phyloP scores from a whole-genome alignment of 1,139 yeast genomes.

The Trichomonascaceae sp. region DNA sequence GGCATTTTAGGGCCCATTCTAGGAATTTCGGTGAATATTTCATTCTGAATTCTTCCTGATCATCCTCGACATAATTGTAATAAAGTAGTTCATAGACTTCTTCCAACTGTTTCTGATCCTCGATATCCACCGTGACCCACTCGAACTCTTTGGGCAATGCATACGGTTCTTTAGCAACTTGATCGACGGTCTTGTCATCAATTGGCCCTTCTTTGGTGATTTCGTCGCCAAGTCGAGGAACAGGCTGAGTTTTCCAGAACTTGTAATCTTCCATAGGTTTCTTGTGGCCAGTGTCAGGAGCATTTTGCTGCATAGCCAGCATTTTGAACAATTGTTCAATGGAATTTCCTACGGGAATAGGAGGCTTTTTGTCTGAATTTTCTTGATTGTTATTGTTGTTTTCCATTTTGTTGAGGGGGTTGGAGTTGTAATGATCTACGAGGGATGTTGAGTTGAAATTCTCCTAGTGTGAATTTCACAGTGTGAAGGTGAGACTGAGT shows the following conservation, averaged over 20 bases:
- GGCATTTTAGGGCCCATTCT: slow-evolving; percentile 91
- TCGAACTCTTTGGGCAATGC: slow-evolving; percentile 75
- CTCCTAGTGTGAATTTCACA: too few species aligned
- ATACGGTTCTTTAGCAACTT: slow-evolving; percentile 63
- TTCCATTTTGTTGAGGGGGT: not conserved
- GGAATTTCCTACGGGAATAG: slow-evolving; percentile 18
- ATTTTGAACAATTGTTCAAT: slow-evolving; percentile 40
- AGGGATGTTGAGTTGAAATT: not conserved
- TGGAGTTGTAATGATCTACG: not conserved
- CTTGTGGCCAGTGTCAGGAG: slow-evolving; percentile 14
- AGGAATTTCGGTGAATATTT: slow-evolving; percentile 79
- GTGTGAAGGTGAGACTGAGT: too few species aligned
- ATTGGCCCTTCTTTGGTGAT: slow-evolving; percentile 78
- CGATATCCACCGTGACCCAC: slow-evolving; percentile 78
- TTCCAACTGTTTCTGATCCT: slow-evolving; percentile 48
- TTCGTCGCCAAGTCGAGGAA: slow-evolving; percentile 62
- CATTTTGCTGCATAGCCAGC: slow-evolving; percentile 21
- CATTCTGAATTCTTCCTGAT: slow-evolving; percentile 86
- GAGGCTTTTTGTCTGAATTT: not conserved
- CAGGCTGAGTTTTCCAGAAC: slow-evolving; percentile 99
- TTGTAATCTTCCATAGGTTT: slow-evolving; percentile 86
- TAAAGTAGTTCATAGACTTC: slow-evolving; percentile 76
- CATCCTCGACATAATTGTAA: slow-evolving; percentile 91
- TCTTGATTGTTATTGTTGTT: not conserved
- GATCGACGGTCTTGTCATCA: slow-evolving; percentile 64